Evolutionary conservation across 2,329 filamentous ascomycete species (phyloP), one percentile per base, ranked within the genome.

Genomic region (Sclerotinia borealis): DNA sequence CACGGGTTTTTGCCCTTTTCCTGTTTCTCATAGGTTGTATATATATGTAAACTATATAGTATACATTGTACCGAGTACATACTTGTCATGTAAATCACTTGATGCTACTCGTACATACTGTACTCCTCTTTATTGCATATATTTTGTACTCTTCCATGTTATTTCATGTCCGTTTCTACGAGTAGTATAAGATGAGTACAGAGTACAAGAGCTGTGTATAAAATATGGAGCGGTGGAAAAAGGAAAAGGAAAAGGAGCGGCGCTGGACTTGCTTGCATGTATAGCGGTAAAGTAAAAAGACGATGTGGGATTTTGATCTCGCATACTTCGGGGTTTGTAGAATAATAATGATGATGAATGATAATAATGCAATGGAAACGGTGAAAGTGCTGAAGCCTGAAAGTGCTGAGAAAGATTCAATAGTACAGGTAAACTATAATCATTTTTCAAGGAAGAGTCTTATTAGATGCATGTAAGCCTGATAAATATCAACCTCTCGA

Each of bases 341-440:
- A 45, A 45, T 25, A 1, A n/a, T n/a, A n/a, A n/a, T n/a, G n/a
- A 17, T 31, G 1, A 2, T 9, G 3, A 22, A 41, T 39, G 5
- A n/a, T n/a, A n/a, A n/a, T n/a, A 19, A 39, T 13, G 41, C n/a
- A n/a, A 11, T 9, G n/a, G n/a, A 45, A 45, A 22, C 41, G 47
- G 25, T 49, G 15, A 49, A 31, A 29, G 6, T 49, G 3, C 27
- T 31, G 15, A 31, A n/a, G n/a, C n/a, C n/a, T n/a, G n/a, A n/a
- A n/a, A n/a, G n/a, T n/a, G n/a, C n/a, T n/a, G 47, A 8, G 19
- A 11, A 62, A 56, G 60, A 62, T 62, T 49, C 25, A 62, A 62
- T 56, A 29, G 60, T 39, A 55, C 59, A 62, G 34, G 11, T 4
- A 45, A 29, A 11, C 27, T 39, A 31, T 29, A 34, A 25, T 51